Conservation (phyloP, 2,329 filamentous ascomycete species). For the Cryoendolithus antarcticus region DNA sequence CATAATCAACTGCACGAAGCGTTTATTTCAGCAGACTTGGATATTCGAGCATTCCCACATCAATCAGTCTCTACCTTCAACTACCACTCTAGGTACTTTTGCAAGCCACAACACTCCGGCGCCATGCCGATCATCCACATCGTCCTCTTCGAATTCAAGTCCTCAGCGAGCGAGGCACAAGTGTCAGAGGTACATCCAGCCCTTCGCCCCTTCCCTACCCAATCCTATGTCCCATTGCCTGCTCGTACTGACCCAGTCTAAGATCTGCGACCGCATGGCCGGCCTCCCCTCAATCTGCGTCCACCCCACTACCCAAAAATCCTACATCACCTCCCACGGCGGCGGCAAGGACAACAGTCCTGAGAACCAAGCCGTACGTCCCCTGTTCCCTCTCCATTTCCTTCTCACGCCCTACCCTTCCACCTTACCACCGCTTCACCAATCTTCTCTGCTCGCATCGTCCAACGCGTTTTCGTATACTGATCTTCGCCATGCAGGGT, state of each 20-base stretch:
- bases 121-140: constrained; percentile 56
- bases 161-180: constrained; percentile 34
- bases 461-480: not conserved
- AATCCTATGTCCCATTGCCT: not conserved
- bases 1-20: too few species aligned
- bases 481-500: constrained; percentile 25
- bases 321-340: constrained; percentile 47
- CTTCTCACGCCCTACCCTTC: constrained; percentile 1
- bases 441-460: not conserved
- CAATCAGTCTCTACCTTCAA: too few species aligned
- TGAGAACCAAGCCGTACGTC: constrained; percentile 41
- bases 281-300: constrained; percentile 46
- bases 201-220: too few species aligned
- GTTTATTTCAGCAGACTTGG: too few species aligned
- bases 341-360: constrained; percentile 52
- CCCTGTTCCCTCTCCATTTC: not conserved
- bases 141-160: constrained; percentile 55
- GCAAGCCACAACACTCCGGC: not conserved
- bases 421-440: not conserved
- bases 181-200: constrained; percentile 40
- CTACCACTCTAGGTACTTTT: too few species aligned
- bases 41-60: too few species aligned
- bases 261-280: constrained; percentile 48
- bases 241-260: constrained; percentile 1
- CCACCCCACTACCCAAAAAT: constrained; percentile 44